A percentile compares a stretch with the other conserved stretches of the same genome.
Evolutionary conservation across 129 eudicot species (phyloP).

Genomic region (Saussurea involucrata): DNA sequence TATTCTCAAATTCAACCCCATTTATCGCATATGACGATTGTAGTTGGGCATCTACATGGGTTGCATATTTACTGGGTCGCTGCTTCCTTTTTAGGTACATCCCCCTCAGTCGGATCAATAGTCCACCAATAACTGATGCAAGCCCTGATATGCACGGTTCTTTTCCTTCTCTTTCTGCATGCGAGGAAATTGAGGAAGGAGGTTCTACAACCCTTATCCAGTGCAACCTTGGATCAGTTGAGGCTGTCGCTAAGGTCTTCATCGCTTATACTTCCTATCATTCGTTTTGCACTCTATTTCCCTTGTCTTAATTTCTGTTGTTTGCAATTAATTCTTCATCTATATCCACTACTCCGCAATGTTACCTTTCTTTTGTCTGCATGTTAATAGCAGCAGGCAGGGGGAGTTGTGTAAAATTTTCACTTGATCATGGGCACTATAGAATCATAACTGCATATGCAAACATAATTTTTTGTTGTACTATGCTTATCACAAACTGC

Average conservation of each 20-base stretch:
- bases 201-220: slow-evolving; percentile 51
- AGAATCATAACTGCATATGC: background rate
- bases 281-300: background rate
- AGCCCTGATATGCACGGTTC: slow-evolving; percentile 29
- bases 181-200: slow-evolving; percentile 58
- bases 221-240: slow-evolving; percentile 67
- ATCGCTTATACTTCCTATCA: background rate
- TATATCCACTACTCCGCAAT: background rate
- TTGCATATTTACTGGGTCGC: background rate
- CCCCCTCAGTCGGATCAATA: slow-evolving; percentile 63
- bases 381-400: background rate
- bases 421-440: background rate
- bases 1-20: background rate
- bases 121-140: slow-evolving; percentile 19
- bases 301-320: background rate
- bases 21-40: slow-evolving; percentile 11
- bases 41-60: background rate
- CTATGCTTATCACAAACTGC: background rate
- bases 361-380: background rate
- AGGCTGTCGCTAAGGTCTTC: slow-evolving; percentile 82
- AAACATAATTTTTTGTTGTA: background rate
- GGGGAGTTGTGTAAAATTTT: too few relatives aligned
- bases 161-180: slow-evolving; percentile 63
- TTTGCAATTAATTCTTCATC: background rate
- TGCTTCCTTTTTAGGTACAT: slow-evolving; percentile 56